Evolutionary conservation across 352 stramenopile species (phyloP), one percentile per base, ranked within the genome.

Genomic region (Phytophthora pluvialis): DNA sequence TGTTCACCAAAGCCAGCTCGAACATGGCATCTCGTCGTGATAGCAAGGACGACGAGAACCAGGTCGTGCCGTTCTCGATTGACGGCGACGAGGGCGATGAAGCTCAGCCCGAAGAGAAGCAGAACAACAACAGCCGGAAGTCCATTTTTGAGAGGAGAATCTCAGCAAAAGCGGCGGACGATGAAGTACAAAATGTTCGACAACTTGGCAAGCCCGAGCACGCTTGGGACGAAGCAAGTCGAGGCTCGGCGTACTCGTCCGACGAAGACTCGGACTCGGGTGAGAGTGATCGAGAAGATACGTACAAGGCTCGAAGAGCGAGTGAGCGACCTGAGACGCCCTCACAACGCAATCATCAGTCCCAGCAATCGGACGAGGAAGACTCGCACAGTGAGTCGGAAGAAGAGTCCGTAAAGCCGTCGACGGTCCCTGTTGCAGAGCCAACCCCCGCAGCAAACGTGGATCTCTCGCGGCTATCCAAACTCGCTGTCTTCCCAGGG

Each of bases 401-500:
- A 28, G 63, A 83, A 4, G 75, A 77, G 8, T 60, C 47, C 29
- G 64, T 42, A n/a, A 70, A 59, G 46, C 68, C 25, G 3, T 59
- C 42, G 15, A 70, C 51, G 15, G 1, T 26, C 10, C 26, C 66
- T 36, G 9, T 32, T 25, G 28, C 21, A 21, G 21, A 21, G 21
- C 21, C 2, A 21, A 21, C 21, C 21, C 21, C 21, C 21, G 39
- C 33, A 45, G 18, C 59, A 9, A 62, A 18, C 13, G 63, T 89
- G 29, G 86, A 96, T 44, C 47, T 86, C 50, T 79, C 67, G 26
- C 66, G 55, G 15, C 86, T 78, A 49, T 98, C 61, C 44, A 98
- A 85, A 88, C 91, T 86, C 60, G 83, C 75, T 35, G 83, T 79
- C 38, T 97, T 73, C 46, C 75, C 73, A 12, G 80, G 75, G 8